Conservation (phyloP, 257 asterid genomes). For the Solanum paucissectum region DNA sequence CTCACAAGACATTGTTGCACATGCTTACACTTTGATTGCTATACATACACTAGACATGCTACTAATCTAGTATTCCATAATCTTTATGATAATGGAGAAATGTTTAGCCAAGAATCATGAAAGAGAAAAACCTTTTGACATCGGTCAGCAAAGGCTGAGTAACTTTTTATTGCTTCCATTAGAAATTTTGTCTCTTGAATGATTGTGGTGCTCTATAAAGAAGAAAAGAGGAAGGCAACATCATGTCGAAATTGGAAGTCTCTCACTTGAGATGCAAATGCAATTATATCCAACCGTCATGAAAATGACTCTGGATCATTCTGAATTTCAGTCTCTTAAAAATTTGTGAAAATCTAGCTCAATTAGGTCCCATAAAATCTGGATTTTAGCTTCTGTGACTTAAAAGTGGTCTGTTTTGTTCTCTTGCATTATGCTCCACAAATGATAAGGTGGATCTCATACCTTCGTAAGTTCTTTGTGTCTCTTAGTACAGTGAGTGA, state of each 20-base stretch:
- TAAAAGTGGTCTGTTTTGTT: background rate
- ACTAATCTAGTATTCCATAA: background rate
- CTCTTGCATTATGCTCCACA: background rate
- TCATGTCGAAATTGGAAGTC: background rate
- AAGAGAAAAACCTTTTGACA: background rate
- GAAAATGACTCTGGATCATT: background rate
- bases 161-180: background rate
- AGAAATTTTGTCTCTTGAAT: background rate
- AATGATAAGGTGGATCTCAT: background rate
- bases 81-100: background rate
- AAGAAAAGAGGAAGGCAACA: background rate
- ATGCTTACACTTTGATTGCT: background rate
- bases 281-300: background rate
- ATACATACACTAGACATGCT: background rate
- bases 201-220: background rate
- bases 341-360: background rate
- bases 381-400: background rate
- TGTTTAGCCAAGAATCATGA: background rate
- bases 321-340: background rate
- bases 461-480: background rate
- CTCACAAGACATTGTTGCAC: background rate
- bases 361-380: background rate
- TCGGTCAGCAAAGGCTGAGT: background rate
- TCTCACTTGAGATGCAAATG: background rate
- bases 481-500: background rate